Evolutionary conservation across 2,329 filamentous ascomycete genomes (phyloP).

Genomic region (Aureobasidium zeae): DNA sequence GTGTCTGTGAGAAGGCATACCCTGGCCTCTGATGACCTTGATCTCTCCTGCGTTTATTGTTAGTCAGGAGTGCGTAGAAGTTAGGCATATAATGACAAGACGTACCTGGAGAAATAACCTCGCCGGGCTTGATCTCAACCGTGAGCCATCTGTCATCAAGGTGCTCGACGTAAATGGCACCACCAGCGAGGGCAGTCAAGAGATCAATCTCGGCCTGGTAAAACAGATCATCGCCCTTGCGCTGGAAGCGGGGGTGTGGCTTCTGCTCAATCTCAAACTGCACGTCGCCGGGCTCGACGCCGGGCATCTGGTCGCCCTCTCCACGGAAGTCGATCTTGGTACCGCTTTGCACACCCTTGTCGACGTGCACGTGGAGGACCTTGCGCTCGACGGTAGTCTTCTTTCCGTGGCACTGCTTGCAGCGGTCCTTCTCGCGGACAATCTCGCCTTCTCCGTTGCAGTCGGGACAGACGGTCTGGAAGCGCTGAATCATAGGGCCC

Average conservation of each 20-base stretch:
- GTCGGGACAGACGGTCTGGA: conserved; percentile 98
- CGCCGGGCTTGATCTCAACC: conserved; percentile 84
- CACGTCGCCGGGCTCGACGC: conserved; percentile 87
- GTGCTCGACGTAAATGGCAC: conserved; percentile 86
- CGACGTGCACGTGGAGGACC: conserved; percentile 95
- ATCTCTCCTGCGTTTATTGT: conserved; percentile 55
- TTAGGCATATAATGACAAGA: conserved; percentile 17
- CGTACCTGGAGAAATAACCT: conserved; percentile 87
- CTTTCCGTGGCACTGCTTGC: conserved; percentile 94
- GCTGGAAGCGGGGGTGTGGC: conserved; percentile 89
- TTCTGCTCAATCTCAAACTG: conserved; percentile 99
- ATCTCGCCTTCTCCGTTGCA: conserved; percentile 96
- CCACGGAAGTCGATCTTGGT: conserved; percentile 96
- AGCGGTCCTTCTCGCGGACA: conserved; percentile 93
- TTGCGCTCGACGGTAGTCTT: conserved; percentile 97
- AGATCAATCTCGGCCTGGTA: conserved; percentile 94
- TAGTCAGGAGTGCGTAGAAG: conserved; percentile 20
- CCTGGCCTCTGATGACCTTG: conserved; percentile 91
- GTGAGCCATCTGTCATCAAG: conserved; percentile 95
- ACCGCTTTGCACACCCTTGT: conserved; percentile 84
- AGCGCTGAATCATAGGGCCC: conserved; percentile 99
- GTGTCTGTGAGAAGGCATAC: conserved; percentile 93
- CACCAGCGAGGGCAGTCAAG: conserved; percentile 86
- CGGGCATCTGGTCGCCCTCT: conserved; percentile 91
- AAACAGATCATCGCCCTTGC: conserved; percentile 91